Evolutionary conservation across 805 yeast species (phyloP).

Genomic region (Blastobotrys muscicola): DNA sequence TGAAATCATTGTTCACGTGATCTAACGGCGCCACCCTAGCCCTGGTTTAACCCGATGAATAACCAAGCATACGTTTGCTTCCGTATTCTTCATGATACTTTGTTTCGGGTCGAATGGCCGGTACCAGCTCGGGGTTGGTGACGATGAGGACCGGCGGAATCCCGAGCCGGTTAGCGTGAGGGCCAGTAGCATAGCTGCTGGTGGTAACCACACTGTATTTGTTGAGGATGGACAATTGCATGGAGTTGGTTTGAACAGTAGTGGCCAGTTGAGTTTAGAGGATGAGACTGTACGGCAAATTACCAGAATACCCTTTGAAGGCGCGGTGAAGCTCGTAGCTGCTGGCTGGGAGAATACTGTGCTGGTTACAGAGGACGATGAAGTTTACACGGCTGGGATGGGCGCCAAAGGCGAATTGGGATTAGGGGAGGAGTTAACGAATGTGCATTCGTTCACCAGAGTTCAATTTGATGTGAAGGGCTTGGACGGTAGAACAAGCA

Average conservation of each 20-base stretch:
- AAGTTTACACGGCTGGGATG: slow-evolving; percentile 45
- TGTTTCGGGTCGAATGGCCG: slow-evolving; percentile 82
- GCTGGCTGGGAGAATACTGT: slow-evolving; percentile 80
- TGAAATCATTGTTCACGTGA: not conserved
- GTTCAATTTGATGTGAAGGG: too few relatives aligned
- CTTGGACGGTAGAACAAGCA: too few relatives aligned
- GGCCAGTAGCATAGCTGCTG: slow-evolving; percentile 43
- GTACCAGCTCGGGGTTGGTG: slow-evolving; percentile 58
- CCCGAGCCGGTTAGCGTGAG: slow-evolving; percentile 17
- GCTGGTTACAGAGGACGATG: slow-evolving; percentile 32
- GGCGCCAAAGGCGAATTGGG: slow-evolving; percentile 78
- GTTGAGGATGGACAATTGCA: slow-evolving; percentile 45
- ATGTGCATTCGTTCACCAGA: too few relatives aligned
- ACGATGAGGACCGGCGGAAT: slow-evolving; percentile 39
- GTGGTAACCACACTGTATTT: slow-evolving; percentile 80
- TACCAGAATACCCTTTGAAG: slow-evolving; percentile 8
- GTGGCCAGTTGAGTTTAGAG: slow-evolving; percentile 45
- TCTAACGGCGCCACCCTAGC: not conserved
- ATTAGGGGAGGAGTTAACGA: slow-evolving; percentile 23
- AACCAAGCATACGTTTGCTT: too few relatives aligned
- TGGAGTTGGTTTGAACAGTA: slow-evolving; percentile 49
- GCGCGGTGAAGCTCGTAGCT: slow-evolving; percentile 27
- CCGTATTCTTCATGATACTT: not conserved
- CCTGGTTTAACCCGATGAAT: too few relatives aligned
- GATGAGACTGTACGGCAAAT: not conserved